Evolutionary conservation across 73 alveolate genomes (phyloP).

Genomic region (Uronychia binucleata): DNA sequence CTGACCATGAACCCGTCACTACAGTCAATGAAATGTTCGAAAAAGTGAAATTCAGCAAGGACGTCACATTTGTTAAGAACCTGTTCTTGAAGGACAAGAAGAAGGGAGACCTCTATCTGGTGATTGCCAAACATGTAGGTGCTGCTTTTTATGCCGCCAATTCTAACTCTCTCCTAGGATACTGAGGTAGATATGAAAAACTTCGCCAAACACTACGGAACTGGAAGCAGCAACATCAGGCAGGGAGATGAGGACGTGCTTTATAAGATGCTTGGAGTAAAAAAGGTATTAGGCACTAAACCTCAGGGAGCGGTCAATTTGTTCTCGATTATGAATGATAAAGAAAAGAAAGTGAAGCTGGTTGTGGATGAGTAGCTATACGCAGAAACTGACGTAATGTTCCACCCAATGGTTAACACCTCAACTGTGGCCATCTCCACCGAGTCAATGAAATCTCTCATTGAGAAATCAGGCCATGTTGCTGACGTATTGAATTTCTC

Average conservation of each 20-base stretch:
- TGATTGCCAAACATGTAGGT: constrained; percentile 78
- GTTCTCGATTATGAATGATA: constrained; percentile 89
- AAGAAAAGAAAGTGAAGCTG: constrained; percentile 80
- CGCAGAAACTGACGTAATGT: constrained; percentile 68
- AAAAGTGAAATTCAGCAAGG: constrained; percentile 42
- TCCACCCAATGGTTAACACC: constrained; percentile 94
- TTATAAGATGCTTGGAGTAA: constrained; percentile 71
- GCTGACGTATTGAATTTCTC: constrained; percentile 68
- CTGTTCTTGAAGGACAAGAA: constrained; percentile 93
- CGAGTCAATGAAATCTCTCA: constrained; percentile 68
- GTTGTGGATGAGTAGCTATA: constrained; percentile 83
- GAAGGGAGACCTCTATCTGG: constrained; percentile 84
- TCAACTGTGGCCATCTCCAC: constrained; percentile 86
- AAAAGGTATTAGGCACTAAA: constrained; percentile 7
- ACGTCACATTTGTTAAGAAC: constrained; percentile 75
- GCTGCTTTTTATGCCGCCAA: too few relatives aligned
- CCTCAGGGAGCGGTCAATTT: constrained; percentile 90
- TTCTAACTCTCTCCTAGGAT: constrained; percentile 19
- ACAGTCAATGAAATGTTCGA: constrained; percentile 62
- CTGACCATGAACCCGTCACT: constrained; percentile 49
- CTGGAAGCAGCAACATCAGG: constrained; percentile 91
- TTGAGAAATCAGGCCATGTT: constrained; percentile 65
- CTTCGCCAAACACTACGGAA: constrained; percentile 86
- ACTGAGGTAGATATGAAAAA: constrained; percentile 85
- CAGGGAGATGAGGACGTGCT: constrained; percentile 87